phyloP scores from a whole-genome alignment of 257 asterid species.

The Echites panduratus region DNA sequence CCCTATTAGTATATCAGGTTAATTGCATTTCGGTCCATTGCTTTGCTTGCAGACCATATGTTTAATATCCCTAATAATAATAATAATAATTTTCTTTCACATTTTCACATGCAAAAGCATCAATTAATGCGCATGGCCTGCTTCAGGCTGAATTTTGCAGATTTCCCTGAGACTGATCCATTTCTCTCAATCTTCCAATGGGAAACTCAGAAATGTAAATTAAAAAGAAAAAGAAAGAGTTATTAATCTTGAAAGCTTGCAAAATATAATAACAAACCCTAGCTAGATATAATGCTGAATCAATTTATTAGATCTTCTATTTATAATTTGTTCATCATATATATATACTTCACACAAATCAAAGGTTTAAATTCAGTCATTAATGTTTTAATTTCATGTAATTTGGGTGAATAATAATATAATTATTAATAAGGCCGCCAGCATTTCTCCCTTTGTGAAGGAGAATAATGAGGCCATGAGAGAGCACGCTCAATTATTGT shows the following conservation, averaged over 20 bases:
- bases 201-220: not conserved
- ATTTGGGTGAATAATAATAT: not conserved
- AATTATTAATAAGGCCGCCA: not conserved
- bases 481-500: constrained; percentile 48
- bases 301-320: not conserved
- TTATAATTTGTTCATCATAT: not conserved
- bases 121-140: constrained; percentile 26
- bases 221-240: not conserved
- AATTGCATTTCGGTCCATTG: constrained; percentile 4
- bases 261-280: too few species aligned
- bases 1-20: constrained; percentile 1
- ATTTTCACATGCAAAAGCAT: constrained; percentile 18
- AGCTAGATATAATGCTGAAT: not conserved
- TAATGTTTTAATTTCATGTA: not conserved
- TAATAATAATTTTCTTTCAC: constrained; percentile 14
- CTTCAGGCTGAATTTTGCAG: constrained; percentile 9
- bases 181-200: constrained; percentile 1
- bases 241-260: not conserved
- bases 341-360: not conserved
- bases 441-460: constrained; percentile 6
- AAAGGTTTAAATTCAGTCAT: not conserved
- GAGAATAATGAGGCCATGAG: constrained; percentile 19
- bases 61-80: constrained; percentile 10
- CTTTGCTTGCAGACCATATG: constrained; percentile 8
- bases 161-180: not conserved